Conservation (phyloP, 2,329 filamentous ascomycete species). For the Clarireedia monteithiana region DNA sequence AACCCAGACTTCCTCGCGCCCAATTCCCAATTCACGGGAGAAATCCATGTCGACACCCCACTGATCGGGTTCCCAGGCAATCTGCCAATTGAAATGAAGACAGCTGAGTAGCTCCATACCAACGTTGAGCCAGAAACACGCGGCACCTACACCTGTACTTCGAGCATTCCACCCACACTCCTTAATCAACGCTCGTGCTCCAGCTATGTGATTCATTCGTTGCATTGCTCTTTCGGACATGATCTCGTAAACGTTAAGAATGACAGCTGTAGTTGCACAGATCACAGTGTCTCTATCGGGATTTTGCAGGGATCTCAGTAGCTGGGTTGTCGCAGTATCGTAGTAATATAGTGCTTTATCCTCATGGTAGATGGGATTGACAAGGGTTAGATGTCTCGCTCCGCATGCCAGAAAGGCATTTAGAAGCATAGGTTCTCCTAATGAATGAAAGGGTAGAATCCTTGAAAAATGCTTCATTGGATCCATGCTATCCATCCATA, state of each 20-base stretch:
- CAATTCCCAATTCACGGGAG: constrained; percentile 44
- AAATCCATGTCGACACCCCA: constrained; percentile 84
- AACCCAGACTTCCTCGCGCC: constrained; percentile 76
- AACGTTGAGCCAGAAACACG: constrained; percentile 92
- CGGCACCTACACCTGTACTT: constrained; percentile 69
- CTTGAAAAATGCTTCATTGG: constrained; percentile 78
- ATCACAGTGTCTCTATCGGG: constrained; percentile 76
- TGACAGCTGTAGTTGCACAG: constrained; percentile 79
- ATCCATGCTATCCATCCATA: constrained; percentile 94
- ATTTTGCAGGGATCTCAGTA: constrained; percentile 72
- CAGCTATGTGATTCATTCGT: constrained; percentile 84
- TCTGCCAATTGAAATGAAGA: constrained; percentile 77
- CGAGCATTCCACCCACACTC: constrained; percentile 84
- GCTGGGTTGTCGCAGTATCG: constrained; percentile 71
- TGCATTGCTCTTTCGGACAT: constrained; percentile 76
- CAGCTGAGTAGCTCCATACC: constrained; percentile 86
- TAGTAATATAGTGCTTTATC: constrained; percentile 79
- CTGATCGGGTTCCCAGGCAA: constrained; percentile 81
- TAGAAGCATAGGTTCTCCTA: constrained; percentile 79
- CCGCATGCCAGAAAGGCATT: constrained; percentile 87
- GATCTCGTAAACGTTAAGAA: constrained; percentile 86
- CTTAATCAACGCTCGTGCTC: constrained; percentile 76
- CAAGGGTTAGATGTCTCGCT: constrained; percentile 68
- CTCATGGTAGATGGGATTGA: constrained; percentile 61
- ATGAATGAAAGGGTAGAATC: constrained; percentile 72